phyloP scores from a whole-genome alignment of 2,329 filamentous ascomycete genomes.

The Fusarium sp. region DNA sequence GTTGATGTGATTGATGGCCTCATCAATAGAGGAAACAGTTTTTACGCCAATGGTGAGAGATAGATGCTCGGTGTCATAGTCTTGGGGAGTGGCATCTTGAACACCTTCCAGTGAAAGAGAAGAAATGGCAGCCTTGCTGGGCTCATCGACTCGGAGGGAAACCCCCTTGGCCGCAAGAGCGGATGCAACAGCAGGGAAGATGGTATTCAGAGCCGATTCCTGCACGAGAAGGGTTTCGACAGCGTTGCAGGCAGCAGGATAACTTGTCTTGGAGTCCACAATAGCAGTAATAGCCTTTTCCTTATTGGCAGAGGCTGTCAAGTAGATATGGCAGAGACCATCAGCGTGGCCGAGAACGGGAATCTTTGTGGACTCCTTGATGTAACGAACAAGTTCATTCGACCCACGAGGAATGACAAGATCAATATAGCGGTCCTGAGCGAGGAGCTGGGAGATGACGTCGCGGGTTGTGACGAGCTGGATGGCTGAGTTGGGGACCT shows the following conservation, averaged over 20 bases:
- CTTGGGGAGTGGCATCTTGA: slow-evolving; percentile 71
- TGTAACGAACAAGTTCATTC: slow-evolving; percentile 88
- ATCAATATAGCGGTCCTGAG: slow-evolving; percentile 87
- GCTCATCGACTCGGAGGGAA: slow-evolving; percentile 79
- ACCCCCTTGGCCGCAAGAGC: slow-evolving; percentile 82
- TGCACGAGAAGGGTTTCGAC: slow-evolving; percentile 93
- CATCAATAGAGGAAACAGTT: slow-evolving; percentile 72
- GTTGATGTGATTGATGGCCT: slow-evolving; percentile 90
- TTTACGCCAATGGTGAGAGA: slow-evolving; percentile 86
- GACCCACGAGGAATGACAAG: slow-evolving; percentile 93
- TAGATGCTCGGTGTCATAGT: slow-evolving; percentile 91
- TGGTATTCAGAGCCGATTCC: slow-evolving; percentile 69
- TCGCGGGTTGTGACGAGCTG: slow-evolving; percentile 95
- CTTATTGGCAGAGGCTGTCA: slow-evolving; percentile 80
- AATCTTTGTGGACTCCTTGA: slow-evolving; percentile 91
- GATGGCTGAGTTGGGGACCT: slow-evolving; percentile 85
- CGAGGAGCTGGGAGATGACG: slow-evolving; percentile 86
- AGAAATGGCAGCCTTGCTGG: slow-evolving; percentile 71
- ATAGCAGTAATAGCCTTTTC: slow-evolving; percentile 78
- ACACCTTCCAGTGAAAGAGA: slow-evolving; percentile 59
- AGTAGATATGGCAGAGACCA: slow-evolving; percentile 87
- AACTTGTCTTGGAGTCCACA: slow-evolving; percentile 91
- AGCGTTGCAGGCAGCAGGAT: slow-evolving; percentile 94
- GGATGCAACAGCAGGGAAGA: slow-evolving; percentile 77
- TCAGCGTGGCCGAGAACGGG: slow-evolving; percentile 97